Base-by-base conservation (phyloP, 768 basidiomycete species). In the Polyporus arcularius region DNA sequence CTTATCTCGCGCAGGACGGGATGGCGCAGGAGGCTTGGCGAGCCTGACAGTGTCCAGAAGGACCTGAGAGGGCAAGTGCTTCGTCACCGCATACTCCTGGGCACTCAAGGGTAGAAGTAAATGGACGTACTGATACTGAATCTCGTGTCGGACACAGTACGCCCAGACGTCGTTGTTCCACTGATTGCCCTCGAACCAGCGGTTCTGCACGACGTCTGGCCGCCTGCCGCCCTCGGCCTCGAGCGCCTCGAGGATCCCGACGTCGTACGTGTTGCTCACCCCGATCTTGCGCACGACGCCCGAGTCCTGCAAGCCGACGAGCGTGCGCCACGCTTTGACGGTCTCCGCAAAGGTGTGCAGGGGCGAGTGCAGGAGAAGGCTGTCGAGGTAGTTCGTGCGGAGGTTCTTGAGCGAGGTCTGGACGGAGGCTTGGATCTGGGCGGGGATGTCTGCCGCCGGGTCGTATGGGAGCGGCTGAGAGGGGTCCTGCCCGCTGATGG, bases 31-130 rank as follows among this genome's bases (percentile, higher is more conserved):
- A 93, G 75, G 15, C 69, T 76, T 4, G 90, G 87, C 3, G 90
- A 89, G n/a, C 90, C 89, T 1, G 88, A 64, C 16, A 95, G 74
- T 26, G 93, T 94, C 92, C 93, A 94, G 72, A 94, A 94, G 15
- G 91, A 92, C 66, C 91, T 92, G 50, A 6, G 2, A 2, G 40
- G 10, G 42, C 18, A 26, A 8, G 45, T 38, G 21, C 16, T 9
- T 1, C 16, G 21, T 26, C 21, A 26, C 1, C 21, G 21, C 21
- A 26, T 26, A 26, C 21, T 26, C 21, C 21, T 26, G 21, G n/a
- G 48, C 15, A 1, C 18, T 0, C 16, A 12, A 31, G 6, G 21
- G 28, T 16, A 4, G 14, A 18, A 26, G 11, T 8, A 28, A 18
- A 38, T 35, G 72, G 40, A 53, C 70, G 46, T 64, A 92, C 89